A percentile compares a stretch with the other conserved stretches of the same genome.
phyloP scores from a whole-genome alignment of 805 yeast species.

The Spathaspora gorwiae region DNA sequence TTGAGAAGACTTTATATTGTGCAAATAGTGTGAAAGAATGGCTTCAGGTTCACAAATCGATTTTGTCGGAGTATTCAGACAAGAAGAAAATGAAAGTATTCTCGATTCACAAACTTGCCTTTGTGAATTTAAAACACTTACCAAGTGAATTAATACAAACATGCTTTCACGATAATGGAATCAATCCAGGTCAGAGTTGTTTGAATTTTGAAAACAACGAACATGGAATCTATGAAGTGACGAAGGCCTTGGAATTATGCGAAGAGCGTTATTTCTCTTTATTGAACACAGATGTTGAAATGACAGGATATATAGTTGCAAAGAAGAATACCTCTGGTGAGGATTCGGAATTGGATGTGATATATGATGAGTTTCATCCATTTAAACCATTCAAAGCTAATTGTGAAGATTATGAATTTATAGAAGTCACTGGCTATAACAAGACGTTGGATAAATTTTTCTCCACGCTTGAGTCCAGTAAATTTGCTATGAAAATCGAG shows the following conservation, averaged over 20 bases:
- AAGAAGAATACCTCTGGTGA: conserved; percentile 44
- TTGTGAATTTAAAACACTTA: conserved; percentile 64
- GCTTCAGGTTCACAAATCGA: conserved; percentile 32
- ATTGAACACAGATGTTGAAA: conserved; percentile 31
- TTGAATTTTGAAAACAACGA: conserved; percentile 21
- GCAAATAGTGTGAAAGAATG: conserved; percentile 32
- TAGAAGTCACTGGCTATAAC: conserved; percentile 59
- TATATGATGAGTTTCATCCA: conserved; percentile 69
- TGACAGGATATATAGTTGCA: conserved; percentile 59
- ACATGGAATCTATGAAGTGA: conserved; percentile 27
- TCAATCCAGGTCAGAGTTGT: conserved; percentile 43
- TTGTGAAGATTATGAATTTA: conserved; percentile 26
- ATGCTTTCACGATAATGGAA: conserved; percentile 39
- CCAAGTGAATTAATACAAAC: conserved; percentile 76
- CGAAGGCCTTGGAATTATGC: conserved; percentile 43
- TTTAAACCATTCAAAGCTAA: conserved; percentile 48
- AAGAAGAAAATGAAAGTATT: conserved; percentile 43
- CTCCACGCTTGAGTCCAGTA: conserved; percentile 79
- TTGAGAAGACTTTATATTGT: conserved; percentile 17
- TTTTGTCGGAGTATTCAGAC: conserved; percentile 11
- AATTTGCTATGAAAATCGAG: conserved; percentile 67
- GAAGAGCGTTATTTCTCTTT: conserved; percentile 37
- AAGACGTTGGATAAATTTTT: conserved; percentile 78
- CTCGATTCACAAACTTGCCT: conserved; percentile 66
- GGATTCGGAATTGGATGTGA: conserved; percentile 36